Evolutionary conservation across 768 basidiomycete genomes (phyloP), one percentile per base, ranked within the genome.

Genomic region (Erythrobasidium yunnanense): DNA sequence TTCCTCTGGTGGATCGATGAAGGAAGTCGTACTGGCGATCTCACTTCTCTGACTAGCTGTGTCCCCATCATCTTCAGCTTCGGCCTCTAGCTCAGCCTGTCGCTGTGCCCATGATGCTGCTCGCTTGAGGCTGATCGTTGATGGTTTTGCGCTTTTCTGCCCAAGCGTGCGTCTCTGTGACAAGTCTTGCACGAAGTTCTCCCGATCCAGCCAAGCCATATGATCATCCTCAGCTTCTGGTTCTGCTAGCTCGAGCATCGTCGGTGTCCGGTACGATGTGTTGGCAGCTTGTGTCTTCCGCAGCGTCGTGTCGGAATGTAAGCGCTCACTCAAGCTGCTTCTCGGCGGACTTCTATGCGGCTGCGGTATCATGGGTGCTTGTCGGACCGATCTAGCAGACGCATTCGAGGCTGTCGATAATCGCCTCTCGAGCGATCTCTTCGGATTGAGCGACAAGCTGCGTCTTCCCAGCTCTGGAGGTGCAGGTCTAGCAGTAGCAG

Each of bases 371-470:
- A 45, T 45, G 15, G 42, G 15, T n/a, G n/a, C n/a, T n/a, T n/a
- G n/a, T n/a, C n/a, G n/a, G n/a, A n/a, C 38, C 11, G 38, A 42
- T n/a, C 38, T n/a, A 42, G 11, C 29, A 15, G 50, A 52, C 8
- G 50, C 50, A 23, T 11, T 52, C 18, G 54, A 55, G 23, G 54
- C 8, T 7, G 27, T 32, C 23, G 42, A 50, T 25, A 13, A 46
- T 13, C 35, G 35, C 27, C 18, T 15, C 4, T 49, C 57, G 25
- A 46, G 22, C 11, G 13, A 11, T 2, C 8, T 3, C 6, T 46
- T 38, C 35, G 57, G 57, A 32, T 62, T 47, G n/a, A 62, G 27
- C 25, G 57, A 62, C 42, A 62, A 49, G 42, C 57, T 62, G 45
- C 50, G 57, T 30, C 57, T 30, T 57, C 55, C 7, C 11, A 11